Evolutionary conservation across 2,329 filamentous ascomycete genomes (phyloP).

Genomic region (Fusarium verrucosum): DNA sequence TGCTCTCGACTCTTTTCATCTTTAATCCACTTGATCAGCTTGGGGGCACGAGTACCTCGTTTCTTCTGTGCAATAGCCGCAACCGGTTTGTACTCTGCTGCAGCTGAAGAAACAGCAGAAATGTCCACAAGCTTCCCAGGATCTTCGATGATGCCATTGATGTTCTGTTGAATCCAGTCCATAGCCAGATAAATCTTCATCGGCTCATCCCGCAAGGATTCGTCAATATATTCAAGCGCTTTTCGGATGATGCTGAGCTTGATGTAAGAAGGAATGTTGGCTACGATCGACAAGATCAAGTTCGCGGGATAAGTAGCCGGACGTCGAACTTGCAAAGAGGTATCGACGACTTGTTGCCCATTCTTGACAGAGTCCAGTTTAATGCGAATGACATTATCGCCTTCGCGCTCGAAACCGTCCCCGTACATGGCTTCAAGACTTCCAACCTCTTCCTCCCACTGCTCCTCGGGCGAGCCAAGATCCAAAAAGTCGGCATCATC

Average conservation of each 20-base stretch:
- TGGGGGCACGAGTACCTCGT: constrained; percentile 58
- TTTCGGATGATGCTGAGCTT: constrained; percentile 87
- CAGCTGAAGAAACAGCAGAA: constrained; percentile 77
- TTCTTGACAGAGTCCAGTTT: constrained; percentile 67
- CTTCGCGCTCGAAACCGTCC: constrained; percentile 71
- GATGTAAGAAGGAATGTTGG: constrained; percentile 87
- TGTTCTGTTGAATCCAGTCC: constrained; percentile 89
- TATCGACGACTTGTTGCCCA: constrained; percentile 60
- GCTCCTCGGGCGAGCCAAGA: constrained; percentile 64
- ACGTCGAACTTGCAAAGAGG: constrained; percentile 72
- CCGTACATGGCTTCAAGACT: constrained; percentile 89
- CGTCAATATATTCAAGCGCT: constrained; percentile 74
- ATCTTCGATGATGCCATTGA: constrained; percentile 82
- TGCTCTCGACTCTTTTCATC: constrained; percentile 69
- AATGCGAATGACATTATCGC: constrained; percentile 74
- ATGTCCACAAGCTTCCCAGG: constrained; percentile 88
- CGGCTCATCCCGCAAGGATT: constrained; percentile 79
- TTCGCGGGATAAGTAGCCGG: constrained; percentile 77
- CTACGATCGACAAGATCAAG: constrained; percentile 74
- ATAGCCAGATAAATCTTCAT: constrained; percentile 89
- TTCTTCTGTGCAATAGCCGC: constrained; percentile 44
- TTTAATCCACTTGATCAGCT: constrained; percentile 70
- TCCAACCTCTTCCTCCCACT: constrained; percentile 86
- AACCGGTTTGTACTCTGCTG: constrained; percentile 60
- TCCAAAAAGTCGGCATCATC: constrained; percentile 55